Evolutionary conservation across 2,329 filamentous ascomycete species (phyloP).

Genomic region (Teratosphaeria viscida): DNA sequence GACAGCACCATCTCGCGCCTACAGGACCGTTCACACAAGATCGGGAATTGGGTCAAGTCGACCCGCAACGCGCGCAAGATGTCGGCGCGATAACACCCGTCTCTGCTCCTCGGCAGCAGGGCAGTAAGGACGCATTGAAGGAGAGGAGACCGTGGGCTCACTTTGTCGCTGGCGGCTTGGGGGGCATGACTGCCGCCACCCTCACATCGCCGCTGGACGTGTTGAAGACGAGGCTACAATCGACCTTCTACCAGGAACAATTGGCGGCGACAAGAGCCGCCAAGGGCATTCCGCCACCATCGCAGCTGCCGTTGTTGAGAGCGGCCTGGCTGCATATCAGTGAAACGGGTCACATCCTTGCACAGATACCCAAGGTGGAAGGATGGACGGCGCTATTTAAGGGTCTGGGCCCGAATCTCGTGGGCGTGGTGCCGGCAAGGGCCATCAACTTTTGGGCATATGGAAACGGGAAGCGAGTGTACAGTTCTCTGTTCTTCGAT

Average conservation of each 20-base stretch:
- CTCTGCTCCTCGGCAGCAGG: constrained; percentile 30
- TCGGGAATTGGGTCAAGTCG: constrained; percentile 19
- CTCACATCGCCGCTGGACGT: constrained; percentile 92
- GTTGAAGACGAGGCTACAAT: constrained; percentile 84
- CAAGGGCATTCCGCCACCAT: constrained; percentile 42
- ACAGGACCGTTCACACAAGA: constrained; percentile 11
- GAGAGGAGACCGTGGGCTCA: constrained; percentile 72
- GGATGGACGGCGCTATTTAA: constrained; percentile 86
- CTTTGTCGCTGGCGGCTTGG: constrained; percentile 78
- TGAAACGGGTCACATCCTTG: constrained; percentile 79
- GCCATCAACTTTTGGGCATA: constrained; percentile 93
- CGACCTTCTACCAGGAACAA: constrained; percentile 86
- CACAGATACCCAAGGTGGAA: constrained; percentile 68
- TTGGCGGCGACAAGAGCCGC: constrained; percentile 58
- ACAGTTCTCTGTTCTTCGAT: constrained; percentile 63
- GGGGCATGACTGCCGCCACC: constrained; percentile 84
- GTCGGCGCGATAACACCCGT: constrained; percentile 16
- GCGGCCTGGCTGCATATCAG: constrained; percentile 63
- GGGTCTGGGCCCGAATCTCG: constrained; percentile 78
- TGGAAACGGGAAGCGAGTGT: constrained; percentile 77
- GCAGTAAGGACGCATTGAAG: constrained; percentile 8
- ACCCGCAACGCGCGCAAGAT: constrained; percentile 11
- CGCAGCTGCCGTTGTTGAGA: constrained; percentile 52
- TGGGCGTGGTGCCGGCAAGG: constrained; percentile 79
- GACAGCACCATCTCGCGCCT: not conserved